Evolutionary conservation across 176 grass and related monocot genomes (phyloP).

Genomic region (Microstegium vimineum): DNA sequence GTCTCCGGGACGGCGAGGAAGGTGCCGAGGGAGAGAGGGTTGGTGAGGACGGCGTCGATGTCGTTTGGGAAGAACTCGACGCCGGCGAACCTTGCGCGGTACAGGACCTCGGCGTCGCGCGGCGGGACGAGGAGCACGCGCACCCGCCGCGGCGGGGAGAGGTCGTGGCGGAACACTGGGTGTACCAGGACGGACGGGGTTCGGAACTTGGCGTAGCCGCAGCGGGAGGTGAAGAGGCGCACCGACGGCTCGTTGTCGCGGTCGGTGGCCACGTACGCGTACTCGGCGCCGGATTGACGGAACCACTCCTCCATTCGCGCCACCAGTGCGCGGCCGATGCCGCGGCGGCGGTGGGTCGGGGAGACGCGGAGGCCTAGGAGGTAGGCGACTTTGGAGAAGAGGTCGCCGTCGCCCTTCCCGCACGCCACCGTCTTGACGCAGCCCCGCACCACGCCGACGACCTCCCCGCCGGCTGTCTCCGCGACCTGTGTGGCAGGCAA

Average conservation of each 20-base stretch:
- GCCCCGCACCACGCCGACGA: conserved; percentile 69
- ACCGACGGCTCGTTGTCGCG: conserved; percentile 51
- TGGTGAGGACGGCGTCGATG: conserved; percentile 66
- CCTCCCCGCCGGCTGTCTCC: conserved; percentile 23
- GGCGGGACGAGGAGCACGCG: conserved; percentile 3
- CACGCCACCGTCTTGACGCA: conserved; percentile 67
- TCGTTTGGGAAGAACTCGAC: conserved; percentile 82
- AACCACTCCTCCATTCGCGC: conserved; percentile 79
- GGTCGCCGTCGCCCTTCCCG: background rate
- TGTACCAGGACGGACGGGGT: conserved; percentile 52
- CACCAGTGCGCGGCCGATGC: conserved; percentile 50
- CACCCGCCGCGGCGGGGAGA: background rate
- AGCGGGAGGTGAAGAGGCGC: conserved; percentile 56
- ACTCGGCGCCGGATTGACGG: conserved; percentile 48
- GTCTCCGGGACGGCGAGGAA: conserved; percentile 48
- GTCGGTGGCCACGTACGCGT: conserved; percentile 81
- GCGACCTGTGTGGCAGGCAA: conserved; percentile 31
- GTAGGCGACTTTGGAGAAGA: conserved; percentile 64
- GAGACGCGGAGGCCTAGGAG: conserved; percentile 78
- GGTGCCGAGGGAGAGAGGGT: conserved; percentile 55
- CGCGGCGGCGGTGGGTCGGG: conserved; percentile 40
- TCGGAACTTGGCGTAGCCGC: conserved; percentile 72
- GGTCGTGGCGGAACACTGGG: conserved; percentile 55
- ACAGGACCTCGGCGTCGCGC: conserved; percentile 46
- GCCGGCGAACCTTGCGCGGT: conserved; percentile 27